Base-by-base conservation (phyloP, 2,329 filamentous ascomycete species). In the Cladosporium colombiae region DNA sequence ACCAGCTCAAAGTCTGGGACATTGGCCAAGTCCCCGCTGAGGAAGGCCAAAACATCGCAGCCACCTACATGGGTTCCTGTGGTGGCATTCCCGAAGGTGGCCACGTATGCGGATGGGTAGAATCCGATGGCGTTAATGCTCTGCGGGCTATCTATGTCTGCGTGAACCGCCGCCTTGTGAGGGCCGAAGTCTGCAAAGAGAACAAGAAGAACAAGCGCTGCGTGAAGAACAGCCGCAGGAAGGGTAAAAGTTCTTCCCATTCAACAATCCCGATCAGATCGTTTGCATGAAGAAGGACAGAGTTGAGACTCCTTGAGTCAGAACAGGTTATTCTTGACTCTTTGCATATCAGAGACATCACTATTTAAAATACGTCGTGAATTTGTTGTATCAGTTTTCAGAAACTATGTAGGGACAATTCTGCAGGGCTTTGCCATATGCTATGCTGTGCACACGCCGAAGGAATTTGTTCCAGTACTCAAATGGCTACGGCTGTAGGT, bases 141-240 rank as follows among this genome's bases (percentile, higher is more conserved):
- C 14, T 59, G 56, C 33, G 56, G 1, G 56, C 56, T 11, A 59
- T 59, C 7, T 59, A 59, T 25, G 13, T 23, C 21, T 59, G 56
- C 25, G 35, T 44, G 11, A 27, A 46, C 7, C 5, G 1, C 23
- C 14, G 18, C 3, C 23, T 59, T 14, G 35, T 44, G 10, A 44
- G 56, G 35, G 23, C 21, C 6, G 56, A 59, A 16, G 35, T 59
- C 6, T 59, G 56, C 35, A 23, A 44, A 7, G 56, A 59, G 37
- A 59, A 29, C n/a, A 27, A 23, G 35, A 46, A 27, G 13, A 27
- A 46, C 14, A 59, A 59, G 13, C 56, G 56, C 0, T 59, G 56
- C 25, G 56, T 59, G 13, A 44, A 46, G 37, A 59, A 59, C 16
- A 27, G 14, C 23, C n/a, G 56, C 4, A 44, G 14, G 56, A 44